Percentiles rank a stretch among this genome's conserved stretches.
phyloP scores from a whole-genome alignment of 768 basidiomycete species.

The Amanita brunnescens region DNA sequence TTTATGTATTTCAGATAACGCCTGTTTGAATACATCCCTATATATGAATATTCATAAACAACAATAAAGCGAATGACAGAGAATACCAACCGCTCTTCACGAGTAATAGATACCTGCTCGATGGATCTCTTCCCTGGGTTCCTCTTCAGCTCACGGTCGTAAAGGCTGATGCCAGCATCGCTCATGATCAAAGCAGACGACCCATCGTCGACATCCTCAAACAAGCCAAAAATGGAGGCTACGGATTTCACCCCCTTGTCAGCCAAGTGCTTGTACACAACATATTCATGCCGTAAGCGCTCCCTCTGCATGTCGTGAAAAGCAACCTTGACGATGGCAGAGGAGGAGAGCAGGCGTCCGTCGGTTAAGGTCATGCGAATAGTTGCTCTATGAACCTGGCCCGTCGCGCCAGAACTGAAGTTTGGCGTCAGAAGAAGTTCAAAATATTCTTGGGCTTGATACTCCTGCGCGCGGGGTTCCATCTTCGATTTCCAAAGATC shows the following conservation, averaged over 20 bases:
- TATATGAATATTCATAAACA: not conserved
- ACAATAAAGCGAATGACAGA: not conserved
- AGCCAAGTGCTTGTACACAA: not conserved
- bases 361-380: not conserved
- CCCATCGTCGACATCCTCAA: not conserved
- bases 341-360: not conserved
- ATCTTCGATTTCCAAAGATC: not conserved
- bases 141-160: not conserved
- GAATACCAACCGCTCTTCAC: not conserved
- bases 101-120: not conserved
- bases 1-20: not conserved
- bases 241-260: not conserved
- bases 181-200: not conserved
- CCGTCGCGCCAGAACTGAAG: not conserved
- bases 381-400: not conserved
- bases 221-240: not conserved
- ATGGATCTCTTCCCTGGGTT: not conserved
- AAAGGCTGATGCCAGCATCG: not conserved
- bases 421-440: not conserved
- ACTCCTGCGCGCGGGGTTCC: not conserved
- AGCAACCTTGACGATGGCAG: not conserved
- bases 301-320: not conserved
- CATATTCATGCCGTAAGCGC: not conserved
- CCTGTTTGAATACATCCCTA: not conserved
- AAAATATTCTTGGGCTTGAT: not conserved